Percentiles rank a stretch among this genome's conserved stretches.
phyloP scores from a whole-genome alignment of 371 early-diverging fungal genomes.

The Rhizopus arrhizus region DNA sequence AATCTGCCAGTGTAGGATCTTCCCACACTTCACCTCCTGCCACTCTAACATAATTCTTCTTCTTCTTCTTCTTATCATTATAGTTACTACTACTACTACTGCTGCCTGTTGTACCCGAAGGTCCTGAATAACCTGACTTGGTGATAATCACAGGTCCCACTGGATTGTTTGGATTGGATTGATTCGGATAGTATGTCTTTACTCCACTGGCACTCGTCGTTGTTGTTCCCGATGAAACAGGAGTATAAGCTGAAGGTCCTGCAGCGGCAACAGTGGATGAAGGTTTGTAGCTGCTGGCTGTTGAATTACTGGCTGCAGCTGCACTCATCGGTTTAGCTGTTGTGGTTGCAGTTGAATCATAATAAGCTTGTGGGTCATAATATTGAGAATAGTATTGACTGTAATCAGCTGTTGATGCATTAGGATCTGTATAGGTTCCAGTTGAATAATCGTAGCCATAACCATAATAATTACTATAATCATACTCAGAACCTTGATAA shows the following conservation, averaged over 20 bases:
- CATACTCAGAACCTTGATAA: slow-evolving; percentile 11
- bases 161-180: slow-evolving; percentile 24
- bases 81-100: slow-evolving; percentile 8
- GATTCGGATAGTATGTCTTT: slow-evolving; percentile 20
- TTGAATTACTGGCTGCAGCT: slow-evolving; percentile 7
- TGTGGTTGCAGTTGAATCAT: slow-evolving; percentile 4
- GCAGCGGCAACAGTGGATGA: neutral
- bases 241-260: slow-evolving; percentile 9
- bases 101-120: slow-evolving; percentile 11
- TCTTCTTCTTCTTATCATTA: slow-evolving; percentile 46
- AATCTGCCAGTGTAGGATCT: slow-evolving; percentile 85
- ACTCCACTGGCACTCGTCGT: slow-evolving; percentile 17
- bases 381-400: slow-evolving; percentile 35
- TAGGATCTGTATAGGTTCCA: slow-evolving; percentile 21
- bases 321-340: slow-evolving; percentile 5
- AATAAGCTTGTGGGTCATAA: slow-evolving; percentile 15
- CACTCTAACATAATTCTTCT: slow-evolving; percentile 67
- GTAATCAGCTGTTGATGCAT: slow-evolving; percentile 19
- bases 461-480: slow-evolving; percentile 29
- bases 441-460: slow-evolving; percentile 37
- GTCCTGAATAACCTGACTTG: slow-evolving; percentile 24
- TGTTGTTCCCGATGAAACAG: slow-evolving; percentile 4
- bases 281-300: neutral
- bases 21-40: slow-evolving; percentile 97
- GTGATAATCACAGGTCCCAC: slow-evolving; percentile 22